Evolutionary conservation across 2,329 filamentous ascomycete species (phyloP), one percentile per base, ranked within the genome.

Genomic region (Aspergillus sp.): DNA sequence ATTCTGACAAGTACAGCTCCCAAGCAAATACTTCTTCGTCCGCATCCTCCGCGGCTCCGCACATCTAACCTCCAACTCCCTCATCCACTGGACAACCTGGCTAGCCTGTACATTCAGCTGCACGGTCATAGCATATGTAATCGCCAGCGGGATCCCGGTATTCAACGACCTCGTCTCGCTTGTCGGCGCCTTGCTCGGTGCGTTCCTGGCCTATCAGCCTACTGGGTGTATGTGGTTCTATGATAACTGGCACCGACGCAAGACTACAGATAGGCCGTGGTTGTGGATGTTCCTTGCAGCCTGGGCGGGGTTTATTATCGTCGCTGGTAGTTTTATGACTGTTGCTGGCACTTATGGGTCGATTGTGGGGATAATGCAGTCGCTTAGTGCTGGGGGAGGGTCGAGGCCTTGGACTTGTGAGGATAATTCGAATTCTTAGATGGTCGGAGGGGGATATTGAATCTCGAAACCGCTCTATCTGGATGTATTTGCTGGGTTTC

Each of bases 291-390:
- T 45, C 7, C 51, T 57, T 42, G 54, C 52, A 2, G 13, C 11
- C 7, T 57, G 54, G 54, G 20, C 39, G 15, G 13, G 19, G 0
- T 57, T 57, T 33, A 22, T 57, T 5, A 45, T 56, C 19, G 56
- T 73, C 1, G 59, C 64, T 4, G 77, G 77, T 2, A 70, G 62
- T 0, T 81, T 80, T 57, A 61, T 79, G 12, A 80, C 75, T 69
- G 63, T 80, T 48, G 75, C 69, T 5, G 79, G 78, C 1, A 80
- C 78, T 0, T 81, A 80, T 51, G 78, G 77, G 1, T 76, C 77
- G 0, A 65, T 81, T 6, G 67, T 78, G 7, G 68, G 65, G 3
- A 77, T 79, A 27, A 71, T 77, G 5, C 66, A 75, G 8, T 68
- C 68, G 1, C 77, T 79, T 55, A 65, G 68, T 15, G 60, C 64